Percentiles rank a stretch among this genome's conserved stretches.
Conservation (phyloP, 495 filamentous ascomycete species). For the Aspergillus panamensis region DNA sequence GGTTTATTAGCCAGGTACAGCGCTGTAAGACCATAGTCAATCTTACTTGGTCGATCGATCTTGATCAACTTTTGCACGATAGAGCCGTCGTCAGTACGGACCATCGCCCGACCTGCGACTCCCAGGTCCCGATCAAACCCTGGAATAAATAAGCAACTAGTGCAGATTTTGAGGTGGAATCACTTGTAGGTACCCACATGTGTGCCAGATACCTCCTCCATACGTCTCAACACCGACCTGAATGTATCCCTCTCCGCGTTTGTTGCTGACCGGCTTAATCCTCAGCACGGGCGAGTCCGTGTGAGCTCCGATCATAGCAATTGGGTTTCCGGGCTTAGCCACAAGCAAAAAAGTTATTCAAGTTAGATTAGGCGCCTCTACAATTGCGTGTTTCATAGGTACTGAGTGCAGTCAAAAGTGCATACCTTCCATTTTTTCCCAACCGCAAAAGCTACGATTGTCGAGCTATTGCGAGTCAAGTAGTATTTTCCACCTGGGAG, state of each 20-base stretch:
- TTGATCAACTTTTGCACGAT: conserved; percentile 85
- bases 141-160: conserved; percentile 23
- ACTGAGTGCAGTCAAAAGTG: not conserved
- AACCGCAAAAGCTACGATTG: conserved; percentile 91
- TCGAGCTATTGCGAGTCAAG: conserved; percentile 89
- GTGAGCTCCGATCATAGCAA: conserved; percentile 94
- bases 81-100: conserved; percentile 66
- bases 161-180: not conserved
- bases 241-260: conserved; percentile 78
- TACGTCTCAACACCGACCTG: conserved; percentile 97
- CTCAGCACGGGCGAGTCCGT: conserved; percentile 91
- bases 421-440: conserved; percentile 80
- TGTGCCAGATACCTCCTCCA: conserved; percentile 76
- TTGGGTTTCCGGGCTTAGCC: conserved; percentile 74
- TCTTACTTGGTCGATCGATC: conserved; percentile 75
- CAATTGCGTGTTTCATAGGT: not conserved
- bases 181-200: conserved; percentile 38
- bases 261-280: conserved; percentile 92
- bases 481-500: conserved; percentile 92
- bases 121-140: conserved; percentile 96
- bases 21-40: not conserved
- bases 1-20: conserved; percentile 3
- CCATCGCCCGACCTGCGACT: conserved; percentile 84
- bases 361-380: not conserved
- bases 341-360: not conserved